Base-by-base conservation (phyloP, 352 stramenopile genomes). In the Aphanomyces stellatus region DNA sequence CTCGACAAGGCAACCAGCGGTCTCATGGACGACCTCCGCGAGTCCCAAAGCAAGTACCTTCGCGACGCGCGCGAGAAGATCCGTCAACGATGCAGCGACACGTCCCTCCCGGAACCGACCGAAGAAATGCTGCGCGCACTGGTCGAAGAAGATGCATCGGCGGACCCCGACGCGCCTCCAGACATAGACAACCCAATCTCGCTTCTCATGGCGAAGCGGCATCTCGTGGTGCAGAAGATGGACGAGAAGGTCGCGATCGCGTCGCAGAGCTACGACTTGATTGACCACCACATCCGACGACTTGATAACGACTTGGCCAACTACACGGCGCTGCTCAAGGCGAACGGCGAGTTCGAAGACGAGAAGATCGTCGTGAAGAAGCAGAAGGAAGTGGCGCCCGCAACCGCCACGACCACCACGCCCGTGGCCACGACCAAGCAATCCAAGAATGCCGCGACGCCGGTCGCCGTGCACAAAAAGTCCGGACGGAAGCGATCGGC, bases 171-270 rank as follows among this genome's bases (percentile, higher is more conserved):
- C 24, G 30, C 31, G 10, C 46, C 60, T 15, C 60, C 60, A 30
- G 60, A 67, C 41, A 27, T 51, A 22, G 57, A 55, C 27, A 51
- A 19, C 19, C 66, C 72, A 49, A 65, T 88, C 22, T 53, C 71
- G 40, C 71, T 60, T 7, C 71, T 94, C 25, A 69, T 72, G 11
- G 69, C 79, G 35, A 90, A 85, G 69, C 82, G 88, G 59, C 74
- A 86, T 56, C 73, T 82, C 27, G 85, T 90, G 4, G 75, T 92
- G 27, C 83, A 94, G 72, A 92, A 94, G 65, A 76, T 92, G 57
- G 85, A 94, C 71, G 85, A 94, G 75, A 94, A 94, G 65, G 86
- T 92, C 53, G 85, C 85, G 48, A 94, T 94, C 65, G 85, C 85
- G 19, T 82, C 81, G 56, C 85, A 94, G 70, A 88, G 77, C 41